Evolutionary conservation across 139 green algal species (phyloP).

Genomic region (Chlamydomonas sp.): DNA sequence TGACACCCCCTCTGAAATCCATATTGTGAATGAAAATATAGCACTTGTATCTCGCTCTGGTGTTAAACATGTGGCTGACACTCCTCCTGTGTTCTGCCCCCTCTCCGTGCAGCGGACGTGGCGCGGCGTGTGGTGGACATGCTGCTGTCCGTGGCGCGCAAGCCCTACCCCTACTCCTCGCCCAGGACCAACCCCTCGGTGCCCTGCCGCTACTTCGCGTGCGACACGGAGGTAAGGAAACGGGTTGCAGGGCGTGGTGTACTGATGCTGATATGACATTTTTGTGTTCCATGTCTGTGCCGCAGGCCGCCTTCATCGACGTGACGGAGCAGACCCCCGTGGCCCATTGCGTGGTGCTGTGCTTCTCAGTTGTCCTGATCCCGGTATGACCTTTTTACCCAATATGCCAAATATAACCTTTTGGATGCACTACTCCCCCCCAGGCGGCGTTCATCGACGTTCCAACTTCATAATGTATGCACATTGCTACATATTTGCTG

Average conservation of each 20-base stretch:
- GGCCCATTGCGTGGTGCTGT: slow-evolving; percentile 91
- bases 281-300: no score
- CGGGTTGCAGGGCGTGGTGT: not conserved
- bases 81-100: not conserved
- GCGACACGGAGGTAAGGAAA: slow-evolving; percentile 88
- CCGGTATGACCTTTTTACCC: no score
- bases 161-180: not conserved
- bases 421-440: no score
- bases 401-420: no score
- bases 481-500: no score
- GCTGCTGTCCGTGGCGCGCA: not conserved
- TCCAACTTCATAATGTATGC: no score
- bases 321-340: slow-evolving; percentile 88
- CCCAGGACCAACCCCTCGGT: slow-evolving; percentile 4
- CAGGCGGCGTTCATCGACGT: no score
- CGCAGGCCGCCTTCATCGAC: slow-evolving; percentile 79
- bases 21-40: no score
- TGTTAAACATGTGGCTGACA: not conserved
- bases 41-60: no score
- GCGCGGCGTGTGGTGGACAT: not conserved
- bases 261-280: not conserved
- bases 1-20: no score
- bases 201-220: slow-evolving; percentile 73
- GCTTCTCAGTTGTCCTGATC: slow-evolving; percentile 76
- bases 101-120: no score